Conservation (phyloP, 768 basidiomycete species). For the Rhizopogon salebrosus region DNA sequence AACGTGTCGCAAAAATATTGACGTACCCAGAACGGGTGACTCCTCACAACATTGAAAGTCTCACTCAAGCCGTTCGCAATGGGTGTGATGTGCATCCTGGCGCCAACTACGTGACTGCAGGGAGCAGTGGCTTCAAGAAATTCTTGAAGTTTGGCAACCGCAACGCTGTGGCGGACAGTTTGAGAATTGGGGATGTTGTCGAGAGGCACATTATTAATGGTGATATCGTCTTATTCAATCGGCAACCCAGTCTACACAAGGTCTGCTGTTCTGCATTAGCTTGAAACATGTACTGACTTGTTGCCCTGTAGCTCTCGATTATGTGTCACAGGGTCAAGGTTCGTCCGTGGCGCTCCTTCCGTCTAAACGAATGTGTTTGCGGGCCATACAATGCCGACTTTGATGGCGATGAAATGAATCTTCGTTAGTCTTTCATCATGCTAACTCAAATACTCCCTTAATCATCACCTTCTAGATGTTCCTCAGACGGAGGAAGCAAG, state of each 20-base stretch:
- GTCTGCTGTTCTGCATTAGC: slow-evolving; percentile 29
- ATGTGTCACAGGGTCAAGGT: slow-evolving; percentile 98
- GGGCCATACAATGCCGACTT: slow-evolving; percentile 99
- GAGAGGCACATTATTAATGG: slow-evolving; percentile 94
- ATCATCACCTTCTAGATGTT: slow-evolving; percentile 56
- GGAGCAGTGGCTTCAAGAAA: slow-evolving; percentile 77
- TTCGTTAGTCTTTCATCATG: slow-evolving; percentile 55
- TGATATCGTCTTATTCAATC: slow-evolving; percentile 96
- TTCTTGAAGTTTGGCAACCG: slow-evolving; percentile 86
- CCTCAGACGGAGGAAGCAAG: slow-evolving; percentile 98
- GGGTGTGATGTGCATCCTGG: slow-evolving; percentile 91
- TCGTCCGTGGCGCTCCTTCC: slow-evolving; percentile 94
- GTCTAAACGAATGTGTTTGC: slow-evolving; percentile 98
- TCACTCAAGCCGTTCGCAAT: slow-evolving; percentile 77
- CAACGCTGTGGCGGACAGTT: slow-evolving; percentile 69
- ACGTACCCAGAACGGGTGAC: slow-evolving; percentile 98
- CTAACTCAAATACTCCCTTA: neutral
- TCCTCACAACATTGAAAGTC: slow-evolving; percentile 73
- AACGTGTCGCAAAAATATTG: slow-evolving; percentile 89
- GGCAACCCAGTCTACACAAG: slow-evolving; percentile 97
- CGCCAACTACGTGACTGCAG: slow-evolving; percentile 87
- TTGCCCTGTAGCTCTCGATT: slow-evolving; percentile 72
- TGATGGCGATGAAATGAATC: slow-evolving; percentile 99
- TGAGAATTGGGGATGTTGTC: slow-evolving; percentile 86
- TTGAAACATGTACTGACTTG: slow-evolving; percentile 3